Percentiles rank a stretch among this genome's conserved stretches.
Conservation (phyloP, 169 alveolate species). For the Eimeria tenella region DNA sequence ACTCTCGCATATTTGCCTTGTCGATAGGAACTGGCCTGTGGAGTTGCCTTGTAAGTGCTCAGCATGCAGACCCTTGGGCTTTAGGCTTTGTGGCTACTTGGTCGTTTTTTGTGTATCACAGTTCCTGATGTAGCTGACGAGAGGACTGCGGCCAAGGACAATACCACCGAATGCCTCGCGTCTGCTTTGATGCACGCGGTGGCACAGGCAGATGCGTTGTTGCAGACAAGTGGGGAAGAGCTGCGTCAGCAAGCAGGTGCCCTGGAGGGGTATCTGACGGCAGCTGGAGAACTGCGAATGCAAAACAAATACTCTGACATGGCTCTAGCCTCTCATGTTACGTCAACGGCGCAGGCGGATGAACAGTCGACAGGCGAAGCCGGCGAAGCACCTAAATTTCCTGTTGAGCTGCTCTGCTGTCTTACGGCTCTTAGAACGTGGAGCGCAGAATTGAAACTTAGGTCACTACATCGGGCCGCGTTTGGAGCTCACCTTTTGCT, state of each 20-base stretch:
- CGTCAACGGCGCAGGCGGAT: neutral
- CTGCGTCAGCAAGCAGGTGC: conserved; percentile 56
- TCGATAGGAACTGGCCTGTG: too few species aligned
- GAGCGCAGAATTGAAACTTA: conserved; percentile 54
- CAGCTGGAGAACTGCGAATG: conserved; percentile 51
- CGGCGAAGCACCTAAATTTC: neutral
- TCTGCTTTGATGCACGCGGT: conserved; percentile 54
- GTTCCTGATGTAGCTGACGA: neutral
- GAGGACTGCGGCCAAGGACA: neutral
- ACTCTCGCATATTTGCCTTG: too few species aligned
- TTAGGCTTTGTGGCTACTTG: neutral
- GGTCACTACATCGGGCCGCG: conserved; percentile 66
- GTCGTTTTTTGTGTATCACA: neutral
- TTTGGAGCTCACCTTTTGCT: conserved; percentile 67
- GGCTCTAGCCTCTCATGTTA: conserved; percentile 6
- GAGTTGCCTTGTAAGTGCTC: too few species aligned
- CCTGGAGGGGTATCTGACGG: conserved; percentile 68
- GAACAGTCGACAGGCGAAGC: neutral
- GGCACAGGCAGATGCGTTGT: conserved; percentile 69
- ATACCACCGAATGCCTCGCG: neutral
- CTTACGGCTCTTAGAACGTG: conserved; percentile 69
- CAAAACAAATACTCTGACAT: conserved; percentile 16
- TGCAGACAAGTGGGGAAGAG: conserved; percentile 61
- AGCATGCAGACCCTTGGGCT: too few species aligned
- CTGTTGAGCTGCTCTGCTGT: conserved; percentile 65